phyloP scores from a whole-genome alignment of 345 rosid species.

The Dimocarpus longan region DNA sequence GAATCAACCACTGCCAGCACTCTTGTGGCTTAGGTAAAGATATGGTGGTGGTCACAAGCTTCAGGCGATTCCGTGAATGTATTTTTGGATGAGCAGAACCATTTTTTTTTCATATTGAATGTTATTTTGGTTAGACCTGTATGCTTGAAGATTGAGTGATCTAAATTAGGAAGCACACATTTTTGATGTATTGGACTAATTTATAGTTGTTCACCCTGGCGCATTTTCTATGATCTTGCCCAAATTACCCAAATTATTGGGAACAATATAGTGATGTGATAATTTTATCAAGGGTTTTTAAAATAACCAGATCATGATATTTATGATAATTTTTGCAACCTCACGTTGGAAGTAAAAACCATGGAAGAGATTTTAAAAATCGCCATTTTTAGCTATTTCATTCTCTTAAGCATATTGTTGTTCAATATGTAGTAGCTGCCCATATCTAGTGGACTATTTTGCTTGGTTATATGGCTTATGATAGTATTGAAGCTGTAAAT shows the following conservation, averaged over 20 bases:
- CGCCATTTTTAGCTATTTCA: no score
- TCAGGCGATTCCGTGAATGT: not conserved
- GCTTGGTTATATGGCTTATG: no score
- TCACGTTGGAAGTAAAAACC: no score
- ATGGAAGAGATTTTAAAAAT: no score
- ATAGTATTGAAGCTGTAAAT: no score
- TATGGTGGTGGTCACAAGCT: not conserved
- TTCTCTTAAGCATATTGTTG: no score
- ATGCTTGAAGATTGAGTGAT: conserved; percentile 9
- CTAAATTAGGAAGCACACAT: conserved; percentile 7
- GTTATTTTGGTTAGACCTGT: not conserved
- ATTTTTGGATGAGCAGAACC: not conserved
- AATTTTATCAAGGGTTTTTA: not conserved
- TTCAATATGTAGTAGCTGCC: no score
- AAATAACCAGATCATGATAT: not conserved
- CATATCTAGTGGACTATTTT: no score
- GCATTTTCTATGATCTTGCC: not conserved
- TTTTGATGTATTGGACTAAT: conserved; percentile 6
- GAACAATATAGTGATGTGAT: not conserved
- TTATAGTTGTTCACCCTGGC: not conserved
- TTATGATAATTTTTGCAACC: no score
- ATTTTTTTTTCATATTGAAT: not conserved
- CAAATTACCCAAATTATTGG: not conserved
- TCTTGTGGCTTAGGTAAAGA: conserved; percentile 51
- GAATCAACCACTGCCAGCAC: conserved; percentile 76